A percentile compares a stretch with the other conserved stretches of the same genome.
These are phyloP conservation scores for Phialophora macrospora DNA, from an alignment of 2,329 filamentous ascomycete genomes.

Conservation along the genomic window DNA sequence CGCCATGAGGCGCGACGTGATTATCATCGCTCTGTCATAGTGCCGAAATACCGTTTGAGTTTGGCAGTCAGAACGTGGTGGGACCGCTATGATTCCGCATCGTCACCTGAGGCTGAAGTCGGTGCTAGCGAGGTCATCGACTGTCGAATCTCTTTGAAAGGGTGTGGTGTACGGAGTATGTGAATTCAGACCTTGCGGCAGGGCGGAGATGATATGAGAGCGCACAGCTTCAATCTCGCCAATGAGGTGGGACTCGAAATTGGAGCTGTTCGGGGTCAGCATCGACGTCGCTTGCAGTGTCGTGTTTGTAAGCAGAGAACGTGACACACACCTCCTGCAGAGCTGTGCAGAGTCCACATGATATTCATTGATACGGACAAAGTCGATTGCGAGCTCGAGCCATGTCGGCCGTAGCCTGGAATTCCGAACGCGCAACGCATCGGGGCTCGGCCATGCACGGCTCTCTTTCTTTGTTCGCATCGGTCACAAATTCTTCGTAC, in stretches of 20 bases:
- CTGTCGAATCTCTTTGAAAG: neutral
- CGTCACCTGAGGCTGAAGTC: constrained; percentile 3
- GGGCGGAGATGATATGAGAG: neutral
- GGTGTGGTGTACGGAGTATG: neutral
- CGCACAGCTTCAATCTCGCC: neutral
- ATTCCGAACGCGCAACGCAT: neutral
- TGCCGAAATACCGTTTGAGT: neutral
- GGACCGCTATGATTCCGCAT: neutral
- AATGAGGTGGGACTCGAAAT: neutral
- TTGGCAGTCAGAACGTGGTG: neutral
- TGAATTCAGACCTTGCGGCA: neutral
- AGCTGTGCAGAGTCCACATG: neutral
- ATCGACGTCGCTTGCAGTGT: neutral
- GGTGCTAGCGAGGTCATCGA: neutral
- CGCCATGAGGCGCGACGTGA: neutral
- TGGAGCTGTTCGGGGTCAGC: neutral
- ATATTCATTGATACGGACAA: neutral
- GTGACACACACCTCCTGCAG: neutral
- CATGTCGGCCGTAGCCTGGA: neutral
- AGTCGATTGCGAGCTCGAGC: neutral
- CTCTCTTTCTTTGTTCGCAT: neutral
- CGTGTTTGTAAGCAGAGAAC: neutral
- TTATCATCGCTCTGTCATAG: neutral
- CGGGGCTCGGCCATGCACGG: neutral
- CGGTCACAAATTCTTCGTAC: neutral